Evolutionary conservation across 352 stramenopile genomes (phyloP).

Genomic region (Pythium rishiriense): DNA sequence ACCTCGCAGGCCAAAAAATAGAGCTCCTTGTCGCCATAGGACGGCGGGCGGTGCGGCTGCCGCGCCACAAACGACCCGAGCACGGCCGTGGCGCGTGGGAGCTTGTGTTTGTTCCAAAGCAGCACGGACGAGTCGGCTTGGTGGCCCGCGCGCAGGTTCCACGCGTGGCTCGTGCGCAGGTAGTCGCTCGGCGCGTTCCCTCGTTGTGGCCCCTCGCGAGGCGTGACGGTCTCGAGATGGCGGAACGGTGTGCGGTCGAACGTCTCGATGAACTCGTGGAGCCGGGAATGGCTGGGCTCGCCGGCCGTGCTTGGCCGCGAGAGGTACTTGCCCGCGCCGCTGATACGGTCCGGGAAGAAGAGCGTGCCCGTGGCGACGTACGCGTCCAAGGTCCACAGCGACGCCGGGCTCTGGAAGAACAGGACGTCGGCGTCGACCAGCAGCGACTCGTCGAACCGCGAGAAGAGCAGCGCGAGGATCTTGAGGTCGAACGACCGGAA

Average conservation of each 20-base stretch:
- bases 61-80: slow-evolving; percentile 49
- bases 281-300: slow-evolving; percentile 18
- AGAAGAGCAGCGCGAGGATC: slow-evolving; percentile 57
- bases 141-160: slow-evolving; percentile 65
- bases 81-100: slow-evolving; percentile 61
- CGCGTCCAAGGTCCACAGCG: slow-evolving; percentile 47
- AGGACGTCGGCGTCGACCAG: slow-evolving; percentile 72
- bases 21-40: slow-evolving; percentile 73
- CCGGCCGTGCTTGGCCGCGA: slow-evolving; percentile 24
- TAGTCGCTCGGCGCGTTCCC: slow-evolving; percentile 54
- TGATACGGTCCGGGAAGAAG: slow-evolving; percentile 66
- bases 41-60: slow-evolving; percentile 26
- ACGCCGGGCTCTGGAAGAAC: slow-evolving; percentile 54
- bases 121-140: slow-evolving; percentile 74
- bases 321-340: slow-evolving; percentile 41
- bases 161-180: slow-evolving; percentile 56
- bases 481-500: slow-evolving; percentile 68
- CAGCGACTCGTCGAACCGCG: slow-evolving; percentile 66
- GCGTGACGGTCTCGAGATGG: slow-evolving; percentile 32
- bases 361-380: slow-evolving; percentile 56
- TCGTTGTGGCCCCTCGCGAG: too few relatives aligned
- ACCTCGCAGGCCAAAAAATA: slow-evolving; percentile 70
- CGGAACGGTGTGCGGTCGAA: slow-evolving; percentile 54
- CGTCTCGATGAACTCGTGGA: slow-evolving; percentile 49
- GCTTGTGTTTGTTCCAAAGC: slow-evolving; percentile 66